Conservation (phyloP, 352 stramenopile species). For the Phytophthora europaea region DNA sequence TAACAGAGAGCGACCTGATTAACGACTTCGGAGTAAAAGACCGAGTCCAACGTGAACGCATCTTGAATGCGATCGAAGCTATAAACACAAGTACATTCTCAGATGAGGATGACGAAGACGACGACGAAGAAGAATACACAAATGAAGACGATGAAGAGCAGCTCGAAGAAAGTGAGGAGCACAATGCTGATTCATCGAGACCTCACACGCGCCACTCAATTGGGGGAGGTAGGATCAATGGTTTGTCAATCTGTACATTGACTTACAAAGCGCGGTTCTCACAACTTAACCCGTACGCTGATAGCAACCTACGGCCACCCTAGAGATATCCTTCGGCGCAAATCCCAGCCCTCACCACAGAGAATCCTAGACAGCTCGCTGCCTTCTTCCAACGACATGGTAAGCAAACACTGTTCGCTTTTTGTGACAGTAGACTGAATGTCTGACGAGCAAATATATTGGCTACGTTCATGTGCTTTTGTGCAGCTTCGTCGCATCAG, state of each 20-base stretch:
- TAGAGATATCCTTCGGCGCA: constrained; percentile 55
- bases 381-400: constrained; percentile 72
- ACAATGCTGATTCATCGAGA: background rate
- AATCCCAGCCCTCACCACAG: constrained; percentile 51
- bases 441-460: background rate
- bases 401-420: constrained; percentile 19
- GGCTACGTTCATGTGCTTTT: background rate
- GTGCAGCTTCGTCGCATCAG: constrained; percentile 73
- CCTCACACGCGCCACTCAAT: constrained; percentile 20
- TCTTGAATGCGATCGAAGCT: constrained; percentile 80
- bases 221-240: constrained; percentile 23
- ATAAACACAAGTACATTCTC: constrained; percentile 80
- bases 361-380: constrained; percentile 31
- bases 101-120: constrained; percentile 66
- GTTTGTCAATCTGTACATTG: background rate
- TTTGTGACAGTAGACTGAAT: background rate
- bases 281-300: background rate
- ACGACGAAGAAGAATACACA: constrained; percentile 45
- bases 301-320: constrained; percentile 41
- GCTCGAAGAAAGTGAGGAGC: constrained; percentile 30
- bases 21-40: constrained; percentile 83
- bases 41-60: constrained; percentile 70
- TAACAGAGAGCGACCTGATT: constrained; percentile 81
- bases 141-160: constrained; percentile 46
- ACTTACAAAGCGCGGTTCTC: background rate